Conservation (phyloP, 2,329 filamentous ascomycete genomes). For the Cladosporium sp. region DNA sequence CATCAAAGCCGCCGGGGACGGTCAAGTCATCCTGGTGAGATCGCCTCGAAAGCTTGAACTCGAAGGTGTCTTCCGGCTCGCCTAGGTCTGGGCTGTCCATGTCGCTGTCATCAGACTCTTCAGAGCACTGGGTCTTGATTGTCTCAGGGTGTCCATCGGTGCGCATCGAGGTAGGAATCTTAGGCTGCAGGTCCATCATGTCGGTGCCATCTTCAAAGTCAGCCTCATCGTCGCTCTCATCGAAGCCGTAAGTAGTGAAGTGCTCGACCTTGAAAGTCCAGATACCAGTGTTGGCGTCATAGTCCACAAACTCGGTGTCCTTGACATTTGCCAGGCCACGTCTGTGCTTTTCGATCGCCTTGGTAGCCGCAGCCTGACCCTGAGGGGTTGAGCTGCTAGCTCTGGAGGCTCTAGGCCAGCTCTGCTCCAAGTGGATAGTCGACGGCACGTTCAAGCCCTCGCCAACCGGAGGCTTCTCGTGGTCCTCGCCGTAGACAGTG, state of each 20-base stretch:
- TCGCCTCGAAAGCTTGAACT: slow-evolving; percentile 53
- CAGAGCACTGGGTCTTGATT: slow-evolving; percentile 9
- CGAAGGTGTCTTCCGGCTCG: slow-evolving; percentile 55
- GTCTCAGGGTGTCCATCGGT: slow-evolving; percentile 27
- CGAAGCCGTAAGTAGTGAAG: slow-evolving; percentile 91
- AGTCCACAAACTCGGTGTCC: slow-evolving; percentile 80
- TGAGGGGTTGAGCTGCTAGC: slow-evolving; percentile 9
- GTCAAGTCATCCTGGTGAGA: slow-evolving; percentile 45
- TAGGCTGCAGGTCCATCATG: slow-evolving; percentile 21
- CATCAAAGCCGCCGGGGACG: slow-evolving; percentile 78
- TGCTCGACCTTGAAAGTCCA: slow-evolving; percentile 96
- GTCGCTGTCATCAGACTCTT: slow-evolving; percentile 19
- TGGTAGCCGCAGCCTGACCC: slow-evolving; percentile 56
- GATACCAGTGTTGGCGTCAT: slow-evolving; percentile 75
- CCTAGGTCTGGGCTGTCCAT: slow-evolving; percentile 23
- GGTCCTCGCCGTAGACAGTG: slow-evolving; percentile 78
- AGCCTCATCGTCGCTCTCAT: slow-evolving; percentile 69
- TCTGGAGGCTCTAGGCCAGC: slow-evolving; percentile 73
- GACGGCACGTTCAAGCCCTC: slow-evolving; percentile 92
- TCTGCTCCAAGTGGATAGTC: slow-evolving; percentile 84
- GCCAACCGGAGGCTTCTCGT: slow-evolving; percentile 79
- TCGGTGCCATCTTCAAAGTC: slow-evolving; percentile 53
- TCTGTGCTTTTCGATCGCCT: slow-evolving; percentile 77
- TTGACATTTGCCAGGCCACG: slow-evolving; percentile 75
- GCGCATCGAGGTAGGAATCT: slow-evolving; percentile 15